phyloP scores from a whole-genome alignment of 2,329 filamentous ascomycete species.

The Boeremia lycopersici region DNA sequence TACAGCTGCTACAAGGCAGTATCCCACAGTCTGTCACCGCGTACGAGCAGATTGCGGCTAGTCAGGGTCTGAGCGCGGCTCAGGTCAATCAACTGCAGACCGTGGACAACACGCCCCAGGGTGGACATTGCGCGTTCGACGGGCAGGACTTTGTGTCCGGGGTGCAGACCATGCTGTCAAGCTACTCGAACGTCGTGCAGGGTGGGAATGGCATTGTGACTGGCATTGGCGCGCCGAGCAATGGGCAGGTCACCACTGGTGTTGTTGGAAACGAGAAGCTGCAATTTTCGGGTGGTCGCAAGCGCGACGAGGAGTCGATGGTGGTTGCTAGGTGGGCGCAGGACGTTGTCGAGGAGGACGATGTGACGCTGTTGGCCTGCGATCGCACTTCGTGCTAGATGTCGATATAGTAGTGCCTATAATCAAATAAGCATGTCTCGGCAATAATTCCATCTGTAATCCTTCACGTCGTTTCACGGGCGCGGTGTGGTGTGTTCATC shows the following conservation, averaged over 20 bases:
- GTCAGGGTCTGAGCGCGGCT: constrained; percentile 51
- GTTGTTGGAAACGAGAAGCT: constrained; percentile 58
- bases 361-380: constrained; percentile 30
- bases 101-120: constrained; percentile 61
- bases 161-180: constrained; percentile 62
- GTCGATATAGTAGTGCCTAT: background rate
- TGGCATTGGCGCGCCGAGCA: constrained; percentile 52
- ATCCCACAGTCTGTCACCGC: constrained; percentile 59
- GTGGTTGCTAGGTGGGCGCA: constrained; percentile 39
- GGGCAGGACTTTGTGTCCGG: constrained; percentile 60
- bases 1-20: constrained; percentile 55
- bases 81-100: constrained; percentile 61
- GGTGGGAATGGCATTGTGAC: constrained; percentile 58
- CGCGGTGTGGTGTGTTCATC: constrained; percentile 25
- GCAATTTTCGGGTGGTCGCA: constrained; percentile 44
- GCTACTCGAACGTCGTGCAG: constrained; percentile 60
- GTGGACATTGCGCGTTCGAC: constrained; percentile 66
- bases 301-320: constrained; percentile 36
- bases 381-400: constrained; percentile 32
- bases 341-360: constrained; percentile 28
- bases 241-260: constrained; percentile 55
- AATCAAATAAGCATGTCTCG: background rate
- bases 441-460: background rate
- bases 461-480: constrained; percentile 11
- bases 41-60: constrained; percentile 57